Conservation (phyloP, 495 filamentous ascomycete species). For the Tuber magnatum region DNA sequence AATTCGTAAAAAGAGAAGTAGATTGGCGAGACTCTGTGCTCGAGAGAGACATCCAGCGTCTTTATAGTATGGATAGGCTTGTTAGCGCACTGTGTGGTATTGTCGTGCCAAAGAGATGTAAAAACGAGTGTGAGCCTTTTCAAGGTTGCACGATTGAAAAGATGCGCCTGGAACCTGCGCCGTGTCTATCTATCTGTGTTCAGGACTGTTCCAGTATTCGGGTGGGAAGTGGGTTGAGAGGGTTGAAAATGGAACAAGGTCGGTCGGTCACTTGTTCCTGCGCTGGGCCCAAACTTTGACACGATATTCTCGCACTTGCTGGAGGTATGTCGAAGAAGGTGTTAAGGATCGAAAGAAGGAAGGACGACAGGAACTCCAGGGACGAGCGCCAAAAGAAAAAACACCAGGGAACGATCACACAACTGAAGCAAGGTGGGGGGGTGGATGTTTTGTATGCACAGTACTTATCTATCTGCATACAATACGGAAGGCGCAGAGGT, state of each 20-base stretch:
- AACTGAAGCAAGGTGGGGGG: not conserved
- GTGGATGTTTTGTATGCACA: not conserved
- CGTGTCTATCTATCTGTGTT: not conserved
- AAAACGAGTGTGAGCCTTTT: constrained; percentile 16
- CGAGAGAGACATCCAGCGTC: constrained; percentile 39
- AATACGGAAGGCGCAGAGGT: not conserved
- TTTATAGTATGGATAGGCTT: constrained; percentile 13
- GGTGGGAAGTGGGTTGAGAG: too few relatives aligned
- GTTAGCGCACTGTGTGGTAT: not conserved
- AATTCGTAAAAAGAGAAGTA: constrained; percentile 12
- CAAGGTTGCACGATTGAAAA: not conserved
- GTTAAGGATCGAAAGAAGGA: not conserved
- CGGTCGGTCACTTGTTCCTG: not conserved
- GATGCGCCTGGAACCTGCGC: not conserved
- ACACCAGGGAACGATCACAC: not conserved
- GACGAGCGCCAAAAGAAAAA: not conserved
- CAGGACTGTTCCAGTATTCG: not conserved
- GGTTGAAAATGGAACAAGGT: not conserved
- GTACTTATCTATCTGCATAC: not conserved
- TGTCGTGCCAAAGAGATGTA: constrained; percentile 20
- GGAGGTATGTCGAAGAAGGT: not conserved
- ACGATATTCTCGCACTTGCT: not conserved
- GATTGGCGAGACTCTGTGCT: constrained; percentile 19
- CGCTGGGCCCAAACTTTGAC: not conserved
- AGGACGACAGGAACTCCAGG: not conserved